Base-by-base conservation (phyloP, 2,329 filamentous ascomycete species). In the Metarhizium robertsii region DNA sequence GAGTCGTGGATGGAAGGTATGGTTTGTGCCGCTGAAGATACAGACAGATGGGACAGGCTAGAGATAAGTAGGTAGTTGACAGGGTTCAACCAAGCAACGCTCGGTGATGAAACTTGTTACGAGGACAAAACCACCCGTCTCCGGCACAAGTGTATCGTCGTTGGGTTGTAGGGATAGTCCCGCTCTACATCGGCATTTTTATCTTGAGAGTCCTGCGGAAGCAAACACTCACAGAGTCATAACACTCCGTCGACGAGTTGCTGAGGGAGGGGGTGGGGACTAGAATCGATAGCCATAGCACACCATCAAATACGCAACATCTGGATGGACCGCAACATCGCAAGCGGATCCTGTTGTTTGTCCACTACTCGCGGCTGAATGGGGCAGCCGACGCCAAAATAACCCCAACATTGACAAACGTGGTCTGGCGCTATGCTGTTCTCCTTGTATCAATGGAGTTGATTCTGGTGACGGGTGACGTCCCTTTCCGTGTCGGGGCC, bases 261-360 rank as follows among this genome's bases (percentile, higher is more conserved):
- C 47, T 49, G 47, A 34, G 6, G 10, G 42, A 25, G 42, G 42
- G 42, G 42, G 42, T 45, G n/a, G n/a, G 18, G 16, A 20, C n/a
- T 45, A 20, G 6, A 20, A 14, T 10, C 38, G 14, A 45, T 20
- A 46, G 7, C n/a, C 52, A 40, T 32, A 6, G 20, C 13, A 16
- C 25, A n/a, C 47, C 13, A 49, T 32, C 47, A 45, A 45, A 45
- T 45, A 47, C 42, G 16, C 7, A 36, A n/a, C 42, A 16, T 40
- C 46, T 53, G 43, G 52, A 53, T 46, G 52, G n/a, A 53, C 52
- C 11, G 30, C 42, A 30, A n/a, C 52, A 53, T 53, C 18, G 16
- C 30, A 36, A 52, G 38, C 50, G 50, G 50, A 29, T 45, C 50
- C n/a, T 25, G 38, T 29, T 45, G 42, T 7, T 18, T 43, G 40